Evolutionary conservation across 179 eudicot species (phyloP), one percentile per base, ranked within the genome.

Genomic region (Carnegiea gigantea): DNA sequence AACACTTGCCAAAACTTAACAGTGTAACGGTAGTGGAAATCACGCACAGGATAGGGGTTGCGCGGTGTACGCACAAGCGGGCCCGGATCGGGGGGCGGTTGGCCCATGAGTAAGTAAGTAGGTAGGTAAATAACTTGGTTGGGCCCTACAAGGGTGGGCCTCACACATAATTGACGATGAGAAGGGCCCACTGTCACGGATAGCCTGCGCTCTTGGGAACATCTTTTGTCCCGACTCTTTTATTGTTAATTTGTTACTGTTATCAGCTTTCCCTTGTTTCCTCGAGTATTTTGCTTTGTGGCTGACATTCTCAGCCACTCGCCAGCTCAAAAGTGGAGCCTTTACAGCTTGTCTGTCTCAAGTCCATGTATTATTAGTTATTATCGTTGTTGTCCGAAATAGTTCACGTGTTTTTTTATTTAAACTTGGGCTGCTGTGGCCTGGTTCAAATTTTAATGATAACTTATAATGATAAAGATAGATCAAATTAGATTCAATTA

Each of bases 181-280:
- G 3, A 6, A 2, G 73, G 73, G 46, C 73, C 73, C 73, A 70
- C 73, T 70, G 3, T 70, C 73, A 70, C 73, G 73, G 73, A 70
- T 36, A 70, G 18, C 73, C 73, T 70, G 73, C 73, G 8, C 44
- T 36, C 40, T 13, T 70, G 73, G 73, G 73, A 70, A 17, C 73
- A 70, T 70, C 44, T 70, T 70, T 70, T 70, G 44, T 70, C 73
- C n/a, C 36, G 6, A 6, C 68, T 62, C 18, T 62, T 23, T 62
- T 62, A 54, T 3, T 62, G 21, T 62, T 23, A 0, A 6, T 20
- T 18, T 21, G 65, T 21, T 60, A 1, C 36, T 33, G 12, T 36
- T 36, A 4, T 28, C 6, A 36, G 9, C 73, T 36, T 30, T 18
- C 73, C 20, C 46, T 36, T 2, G 15, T 70, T 70, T 70, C 10